Evolutionary conservation across 805 yeast species (phyloP).

Genomic region (Debaryomyces castellii): DNA sequence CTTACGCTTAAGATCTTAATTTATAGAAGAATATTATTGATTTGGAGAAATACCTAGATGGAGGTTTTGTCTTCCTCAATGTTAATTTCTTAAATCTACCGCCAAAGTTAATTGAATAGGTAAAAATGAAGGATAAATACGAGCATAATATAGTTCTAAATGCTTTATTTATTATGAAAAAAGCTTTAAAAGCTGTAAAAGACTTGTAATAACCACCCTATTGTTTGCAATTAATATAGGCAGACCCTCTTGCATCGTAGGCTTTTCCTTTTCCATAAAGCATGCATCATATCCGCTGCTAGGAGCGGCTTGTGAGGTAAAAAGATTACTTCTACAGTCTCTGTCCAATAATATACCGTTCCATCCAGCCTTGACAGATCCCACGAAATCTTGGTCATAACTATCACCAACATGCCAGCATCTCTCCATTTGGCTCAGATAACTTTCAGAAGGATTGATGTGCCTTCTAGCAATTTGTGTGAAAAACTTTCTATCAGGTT

Average conservation of each 20-base stretch:
- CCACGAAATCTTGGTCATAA: conserved; percentile 51
- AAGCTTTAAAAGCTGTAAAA: conserved; percentile 16
- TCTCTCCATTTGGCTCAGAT: conserved; percentile 12
- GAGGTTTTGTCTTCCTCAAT: no score
- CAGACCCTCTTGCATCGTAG: conserved; percentile 11
- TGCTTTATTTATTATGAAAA: conserved; percentile 8
- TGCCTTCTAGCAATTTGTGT: conserved; percentile 7
- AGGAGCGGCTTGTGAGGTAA: conserved; percentile 7
- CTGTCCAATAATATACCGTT: conserved; percentile 59
- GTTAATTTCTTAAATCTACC: no score
- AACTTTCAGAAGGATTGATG: background rate
- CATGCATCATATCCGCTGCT: conserved; percentile 12
- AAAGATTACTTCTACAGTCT: conserved; percentile 13
- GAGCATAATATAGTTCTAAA: background rate
- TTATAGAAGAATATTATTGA: no score
- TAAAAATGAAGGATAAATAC: no score
- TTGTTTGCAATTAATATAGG: conserved; percentile 33
- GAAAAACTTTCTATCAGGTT: conserved; percentile 54
- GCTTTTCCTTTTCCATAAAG: conserved; percentile 8
- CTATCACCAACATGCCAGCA: conserved; percentile 74
- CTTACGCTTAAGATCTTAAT: no score
- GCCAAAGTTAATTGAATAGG: no score
- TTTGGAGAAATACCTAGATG: no score
- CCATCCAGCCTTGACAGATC: conserved; percentile 58
- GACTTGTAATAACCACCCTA: conserved; percentile 24